Base-by-base conservation (phyloP, 305 asterid species). In the Fraxinus ornus region DNA sequence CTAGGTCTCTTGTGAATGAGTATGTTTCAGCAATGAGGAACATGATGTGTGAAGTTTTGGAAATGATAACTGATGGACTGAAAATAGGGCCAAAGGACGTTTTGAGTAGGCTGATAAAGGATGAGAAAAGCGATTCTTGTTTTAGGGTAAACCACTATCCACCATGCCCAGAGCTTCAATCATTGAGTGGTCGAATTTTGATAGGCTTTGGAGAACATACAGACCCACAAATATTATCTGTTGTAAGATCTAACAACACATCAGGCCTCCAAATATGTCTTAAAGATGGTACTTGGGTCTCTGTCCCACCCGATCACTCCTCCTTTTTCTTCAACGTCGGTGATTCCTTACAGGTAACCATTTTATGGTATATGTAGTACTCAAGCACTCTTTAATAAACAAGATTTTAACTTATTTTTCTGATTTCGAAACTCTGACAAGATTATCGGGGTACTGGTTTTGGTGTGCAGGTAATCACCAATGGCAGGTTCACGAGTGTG, bases 151-250 rank as follows among this genome's bases (percentile, higher is more conserved):
- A 90, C 24, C 89, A 90, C 88, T 90, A 90, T 30, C 93, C 93
- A 2, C 85, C 91, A 2, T 83, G 86, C 85, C 86, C 89, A 8
- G 79, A 87, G 15, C 83, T 80, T 39, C 75, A 77, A 22, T 84
- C 87, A 21, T 78, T 84, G 84, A 76, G 78, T 13, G 89, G 88
- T 49, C 82, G 77, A 36, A 57, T 74, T 52, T 24, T 81, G 84
- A 47, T 88, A 13, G 91, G 93, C 1, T 90, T 90, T 17, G 93
- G 93, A 7, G 93, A 87, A 44, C 93, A 90, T 77, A 87, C 91
- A 0, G 93, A 90, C 85, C 93, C 93, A 8, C 93, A 90, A 55
- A 84, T 90, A 33, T 79, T 90, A 17, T 88, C 93, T 0, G 91
- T 87, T 6, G 8, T 77, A 22, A 76, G 91, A 70, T 90, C 93